Conservation (phyloP, 176 grass and related monocot genomes). For the Rhipidocladum racemiflorum region DNA sequence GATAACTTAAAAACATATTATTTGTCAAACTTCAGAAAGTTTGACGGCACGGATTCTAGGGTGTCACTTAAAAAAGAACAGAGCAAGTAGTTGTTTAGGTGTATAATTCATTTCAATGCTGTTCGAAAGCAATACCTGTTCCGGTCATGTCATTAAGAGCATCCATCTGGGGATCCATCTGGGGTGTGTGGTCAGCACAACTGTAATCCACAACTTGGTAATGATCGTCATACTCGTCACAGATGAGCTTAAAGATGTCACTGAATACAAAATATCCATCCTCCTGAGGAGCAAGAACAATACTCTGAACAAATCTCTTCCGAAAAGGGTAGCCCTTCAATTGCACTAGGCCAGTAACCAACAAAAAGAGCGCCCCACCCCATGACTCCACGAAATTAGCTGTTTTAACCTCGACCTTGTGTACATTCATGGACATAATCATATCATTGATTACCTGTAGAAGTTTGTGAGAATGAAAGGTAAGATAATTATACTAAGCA, state of each 20-base stretch:
- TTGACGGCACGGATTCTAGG: no score
- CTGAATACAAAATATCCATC: constrained; percentile 76
- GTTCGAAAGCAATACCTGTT: constrained; percentile 35
- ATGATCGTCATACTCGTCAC: constrained; percentile 62
- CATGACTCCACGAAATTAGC: constrained; percentile 78
- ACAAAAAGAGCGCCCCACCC: constrained; percentile 41
- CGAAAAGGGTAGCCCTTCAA: constrained; percentile 47
- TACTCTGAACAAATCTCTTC: constrained; percentile 79
- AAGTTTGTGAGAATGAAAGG: constrained; percentile 17
- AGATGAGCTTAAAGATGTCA: constrained; percentile 83
- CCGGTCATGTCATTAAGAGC: constrained; percentile 37
- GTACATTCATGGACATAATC: constrained; percentile 62
- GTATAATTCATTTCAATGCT: not conserved
- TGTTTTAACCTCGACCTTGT: constrained; percentile 77
- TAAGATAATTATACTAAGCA: constrained; percentile 8
- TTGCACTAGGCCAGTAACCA: constrained; percentile 86
- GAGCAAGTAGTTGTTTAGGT: not conserved
- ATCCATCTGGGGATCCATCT: constrained; percentile 40
- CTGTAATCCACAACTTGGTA: constrained; percentile 29
- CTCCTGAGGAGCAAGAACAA: constrained; percentile 81
- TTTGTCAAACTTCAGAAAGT: no score
- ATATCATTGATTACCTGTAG: constrained; percentile 76
- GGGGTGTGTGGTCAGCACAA: constrained; percentile 22
- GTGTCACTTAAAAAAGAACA: no score
- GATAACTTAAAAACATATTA: no score